phyloP scores from a whole-genome alignment of 2,329 filamentous ascomycete species.

The Nothopassalora personata region DNA sequence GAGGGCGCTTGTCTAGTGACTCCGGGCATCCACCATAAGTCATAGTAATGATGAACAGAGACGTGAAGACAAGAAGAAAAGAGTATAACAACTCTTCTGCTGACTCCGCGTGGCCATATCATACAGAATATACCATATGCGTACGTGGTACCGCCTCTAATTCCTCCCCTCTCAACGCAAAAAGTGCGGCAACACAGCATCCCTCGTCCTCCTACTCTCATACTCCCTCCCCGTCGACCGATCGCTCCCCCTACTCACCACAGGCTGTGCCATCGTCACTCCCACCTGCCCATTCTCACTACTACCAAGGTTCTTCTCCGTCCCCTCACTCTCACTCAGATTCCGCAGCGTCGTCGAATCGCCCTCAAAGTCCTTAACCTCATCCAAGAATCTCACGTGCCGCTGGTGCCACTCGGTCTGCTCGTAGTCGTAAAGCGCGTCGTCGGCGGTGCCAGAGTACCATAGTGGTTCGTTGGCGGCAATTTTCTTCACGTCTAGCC shows the following conservation, averaged over 20 bases:
- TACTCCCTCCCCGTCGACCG: background rate
- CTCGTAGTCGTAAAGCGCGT: constrained; percentile 17
- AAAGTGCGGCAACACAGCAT: background rate
- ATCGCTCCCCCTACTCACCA: background rate
- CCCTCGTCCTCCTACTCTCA: background rate
- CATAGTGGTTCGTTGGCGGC: constrained; percentile 44
- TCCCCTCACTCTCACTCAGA: constrained; percentile 1
- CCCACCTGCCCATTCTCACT: background rate
- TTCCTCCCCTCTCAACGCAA: background rate
- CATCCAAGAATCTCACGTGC: constrained; percentile 25
- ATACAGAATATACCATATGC: background rate
- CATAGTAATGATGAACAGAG: too few relatives aligned
- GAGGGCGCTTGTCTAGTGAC: background rate
- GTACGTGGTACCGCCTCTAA: background rate
- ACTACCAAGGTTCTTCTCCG: constrained; percentile 1
- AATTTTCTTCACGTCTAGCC: constrained; percentile 48
- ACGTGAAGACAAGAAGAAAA: too few relatives aligned
- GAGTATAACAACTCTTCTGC: background rate
- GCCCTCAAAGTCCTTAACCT: constrained; percentile 24
- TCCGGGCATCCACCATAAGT: background rate
- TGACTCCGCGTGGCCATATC: background rate
- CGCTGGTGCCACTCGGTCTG: constrained; percentile 31
- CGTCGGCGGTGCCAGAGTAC: constrained; percentile 37
- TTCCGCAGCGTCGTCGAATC: constrained; percentile 17
- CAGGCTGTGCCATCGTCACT: background rate